Conservation (phyloP, 73 alveolate species). For the Tetrahymena thermophila region DNA sequence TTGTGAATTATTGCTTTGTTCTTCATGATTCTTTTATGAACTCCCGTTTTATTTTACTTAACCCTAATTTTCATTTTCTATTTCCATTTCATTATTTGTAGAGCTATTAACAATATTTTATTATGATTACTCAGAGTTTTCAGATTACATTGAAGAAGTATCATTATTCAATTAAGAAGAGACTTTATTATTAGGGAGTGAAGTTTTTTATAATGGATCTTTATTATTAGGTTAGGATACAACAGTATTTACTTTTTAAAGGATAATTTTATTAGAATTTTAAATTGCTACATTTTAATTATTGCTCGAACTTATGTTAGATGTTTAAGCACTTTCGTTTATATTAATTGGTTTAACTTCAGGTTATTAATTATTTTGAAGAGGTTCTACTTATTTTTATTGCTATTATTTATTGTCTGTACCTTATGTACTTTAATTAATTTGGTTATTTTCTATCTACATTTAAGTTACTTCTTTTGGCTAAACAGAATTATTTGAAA, state of each 20-base stretch:
- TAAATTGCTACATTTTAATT: too few relatives aligned
- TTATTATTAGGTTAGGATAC: neutral
- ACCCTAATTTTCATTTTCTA: neutral
- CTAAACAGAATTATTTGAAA: neutral
- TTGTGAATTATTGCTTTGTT: too few relatives aligned
- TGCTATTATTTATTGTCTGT: too few relatives aligned
- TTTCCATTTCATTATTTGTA: neutral
- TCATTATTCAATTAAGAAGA: neutral
- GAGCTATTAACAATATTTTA: neutral
- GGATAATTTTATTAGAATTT: too few relatives aligned
- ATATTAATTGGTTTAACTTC: too few relatives aligned
- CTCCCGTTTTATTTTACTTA: neutral
- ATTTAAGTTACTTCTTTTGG: neutral
- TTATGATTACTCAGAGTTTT: neutral
- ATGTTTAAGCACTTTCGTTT: too few relatives aligned
- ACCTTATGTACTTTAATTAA: too few relatives aligned
- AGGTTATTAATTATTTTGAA: too few relatives aligned
- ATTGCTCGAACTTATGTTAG: too few relatives aligned
- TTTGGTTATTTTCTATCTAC: neutral
- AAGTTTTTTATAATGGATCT: neutral
- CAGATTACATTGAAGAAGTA: neutral
- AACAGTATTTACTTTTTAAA: neutral
- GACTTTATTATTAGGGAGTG: neutral
- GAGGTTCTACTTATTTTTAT: neutral
- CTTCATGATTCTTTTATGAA: neutral